Evolutionary conservation across 768 basidiomycete genomes (phyloP), one percentile per base, ranked within the genome.

Genomic region (Collybiopsis confluens): DNA sequence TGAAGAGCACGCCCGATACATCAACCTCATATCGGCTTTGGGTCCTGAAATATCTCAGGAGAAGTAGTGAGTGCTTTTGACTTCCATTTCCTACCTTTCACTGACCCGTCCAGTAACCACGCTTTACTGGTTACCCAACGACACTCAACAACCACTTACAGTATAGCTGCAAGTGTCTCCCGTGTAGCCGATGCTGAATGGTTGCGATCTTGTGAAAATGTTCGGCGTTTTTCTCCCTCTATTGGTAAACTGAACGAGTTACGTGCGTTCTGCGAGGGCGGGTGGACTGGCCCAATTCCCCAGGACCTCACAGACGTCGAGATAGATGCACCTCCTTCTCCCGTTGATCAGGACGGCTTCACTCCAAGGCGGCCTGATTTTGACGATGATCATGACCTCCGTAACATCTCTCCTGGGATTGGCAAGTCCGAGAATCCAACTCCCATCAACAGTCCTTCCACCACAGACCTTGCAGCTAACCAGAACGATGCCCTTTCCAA

Each of bases 181-280:
- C 77, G 86, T 23, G 70, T 90, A n/a, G 88, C 88, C 1, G 88
- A 92, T 54, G 82, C 83, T 5, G 87, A 90, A 68, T 92, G 90
- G 89, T 63, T 78, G 21, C 81, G 82, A 35, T 69, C 79, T 11
- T 88, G 86, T 59, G 89, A 91, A 71, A 75, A 75, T n/a, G 78
- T 90, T 21, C 79, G 88, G 38, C 75, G 82, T 4, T 79, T 80
- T 59, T 77, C 85, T 13, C 83, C 87, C 0, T 77, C 76, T 11
- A 74, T 92, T 30, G 90, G 88, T 0, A 74, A 73, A n/a, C 72
- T 91, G 3, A 85, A 83, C 4, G 81, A 88, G 72, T 90, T 83
- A 82, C 76, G 81, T 48, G 74, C 83, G 4, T 70, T 87, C 2
- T 91, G 89, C 60, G 90, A 92, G 69, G 88, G 86, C 11, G 80